Evolutionary conservation across 2,329 filamentous ascomycete genomes (phyloP).

Genomic region (Hypomyces rosellus): DNA sequence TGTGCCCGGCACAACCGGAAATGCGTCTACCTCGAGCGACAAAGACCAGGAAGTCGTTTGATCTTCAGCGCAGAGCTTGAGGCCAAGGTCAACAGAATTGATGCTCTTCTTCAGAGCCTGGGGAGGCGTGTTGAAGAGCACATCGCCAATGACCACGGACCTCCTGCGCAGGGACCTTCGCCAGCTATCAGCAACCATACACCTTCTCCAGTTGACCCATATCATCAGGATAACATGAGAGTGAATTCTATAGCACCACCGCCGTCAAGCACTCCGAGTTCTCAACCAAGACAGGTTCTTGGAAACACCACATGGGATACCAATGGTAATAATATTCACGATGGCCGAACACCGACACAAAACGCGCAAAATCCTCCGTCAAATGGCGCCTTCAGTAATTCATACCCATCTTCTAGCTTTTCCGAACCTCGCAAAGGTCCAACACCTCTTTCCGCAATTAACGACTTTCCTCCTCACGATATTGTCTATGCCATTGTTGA

Average conservation of each 20-base stretch:
- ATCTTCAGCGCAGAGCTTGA: conserved; percentile 58
- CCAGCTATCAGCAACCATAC: conserved; percentile 33
- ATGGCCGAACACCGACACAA: conserved; percentile 1
- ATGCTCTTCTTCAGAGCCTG: conserved; percentile 37
- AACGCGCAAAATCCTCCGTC: not conserved
- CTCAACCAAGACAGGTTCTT: conserved; percentile 2
- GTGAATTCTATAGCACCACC: conserved; percentile 3
- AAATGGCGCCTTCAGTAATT: conserved; percentile 2
- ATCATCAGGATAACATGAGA: conserved; percentile 10
- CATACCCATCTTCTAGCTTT: conserved; percentile 7
- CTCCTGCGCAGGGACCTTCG: conserved; percentile 18
- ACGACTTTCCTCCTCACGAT: conserved; percentile 53
- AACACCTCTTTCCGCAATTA: conserved; percentile 31
- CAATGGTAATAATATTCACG: conserved; percentile 1
- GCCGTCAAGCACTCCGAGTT: conserved; percentile 5
- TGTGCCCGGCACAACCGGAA: conserved; percentile 59
- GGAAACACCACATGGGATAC: conserved; percentile 7
- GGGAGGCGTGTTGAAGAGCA: conserved; percentile 38
- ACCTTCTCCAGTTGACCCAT: conserved; percentile 23
- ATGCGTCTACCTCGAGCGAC: conserved; percentile 64
- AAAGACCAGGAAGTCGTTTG: conserved; percentile 60
- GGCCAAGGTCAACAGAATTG: conserved; percentile 47
- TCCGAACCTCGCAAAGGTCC: conserved; percentile 15
- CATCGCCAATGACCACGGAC: conserved; percentile 28
- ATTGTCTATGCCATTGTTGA: conserved; percentile 54